Conservation (phyloP, 2,329 filamentous ascomycete species). For the Diaporthe capsici region DNA sequence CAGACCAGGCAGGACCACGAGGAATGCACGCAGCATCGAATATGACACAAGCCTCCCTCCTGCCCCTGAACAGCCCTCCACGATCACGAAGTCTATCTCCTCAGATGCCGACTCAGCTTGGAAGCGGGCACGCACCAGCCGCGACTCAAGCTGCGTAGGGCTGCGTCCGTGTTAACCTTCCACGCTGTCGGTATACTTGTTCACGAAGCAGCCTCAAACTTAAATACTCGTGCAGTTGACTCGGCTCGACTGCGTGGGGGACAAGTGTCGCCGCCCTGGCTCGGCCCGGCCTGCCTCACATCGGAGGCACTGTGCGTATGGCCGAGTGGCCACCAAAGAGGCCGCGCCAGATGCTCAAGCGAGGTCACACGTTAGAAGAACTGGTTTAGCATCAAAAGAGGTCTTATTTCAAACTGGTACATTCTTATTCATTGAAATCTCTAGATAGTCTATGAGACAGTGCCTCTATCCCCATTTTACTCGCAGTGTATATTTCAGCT, state of each 20-base stretch:
- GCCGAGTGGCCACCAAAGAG: neutral
- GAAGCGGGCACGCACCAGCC: neutral
- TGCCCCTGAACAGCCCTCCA: neutral
- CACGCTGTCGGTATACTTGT: slow-evolving; percentile 6
- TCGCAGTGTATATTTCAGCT: neutral
- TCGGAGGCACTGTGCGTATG: neutral
- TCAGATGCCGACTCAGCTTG: neutral
- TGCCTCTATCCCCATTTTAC: neutral
- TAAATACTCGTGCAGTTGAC: neutral
- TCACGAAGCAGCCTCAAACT: neutral
- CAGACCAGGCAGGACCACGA: neutral
- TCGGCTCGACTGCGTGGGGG: neutral
- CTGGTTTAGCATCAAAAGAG: neutral
- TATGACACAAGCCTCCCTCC: neutral
- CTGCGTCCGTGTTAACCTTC: slow-evolving; percentile 24
- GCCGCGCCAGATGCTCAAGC: neutral
- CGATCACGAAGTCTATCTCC: slow-evolving; percentile 4
- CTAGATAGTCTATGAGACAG: neutral
- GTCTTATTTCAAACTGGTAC: neutral
- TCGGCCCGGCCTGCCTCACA: neutral
- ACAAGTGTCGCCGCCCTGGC: neutral
- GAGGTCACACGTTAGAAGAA: neutral
- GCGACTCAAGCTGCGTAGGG: slow-evolving; percentile 14
- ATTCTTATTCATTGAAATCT: no score
- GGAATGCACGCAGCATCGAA: neutral